These are phyloP conservation scores for Beauveria pseudobassiana DNA, from an alignment of 2,329 filamentous ascomycete species.

Conservation along the genomic window DNA sequence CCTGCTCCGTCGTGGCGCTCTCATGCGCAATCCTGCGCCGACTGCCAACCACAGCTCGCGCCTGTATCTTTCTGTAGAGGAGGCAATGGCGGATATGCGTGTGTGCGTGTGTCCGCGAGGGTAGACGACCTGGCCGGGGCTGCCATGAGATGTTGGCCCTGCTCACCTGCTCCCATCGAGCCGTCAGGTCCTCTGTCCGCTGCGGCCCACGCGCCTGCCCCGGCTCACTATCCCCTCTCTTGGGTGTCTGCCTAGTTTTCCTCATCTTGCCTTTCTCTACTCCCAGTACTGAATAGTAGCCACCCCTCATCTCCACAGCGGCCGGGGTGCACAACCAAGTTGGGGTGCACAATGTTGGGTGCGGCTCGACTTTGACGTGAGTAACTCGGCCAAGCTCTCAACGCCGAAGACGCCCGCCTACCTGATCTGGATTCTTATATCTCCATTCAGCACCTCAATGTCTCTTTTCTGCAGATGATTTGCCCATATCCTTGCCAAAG, in stretches of 20 bases:
- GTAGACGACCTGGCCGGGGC: background rate
- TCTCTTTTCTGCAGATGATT: background rate
- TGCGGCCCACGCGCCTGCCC: background rate
- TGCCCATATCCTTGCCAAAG: background rate
- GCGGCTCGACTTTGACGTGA: background rate
- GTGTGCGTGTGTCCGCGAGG: constrained; percentile 1
- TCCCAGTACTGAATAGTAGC: background rate
- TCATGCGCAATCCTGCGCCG: constrained; percentile 4
- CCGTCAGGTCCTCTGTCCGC: background rate
- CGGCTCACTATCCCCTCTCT: background rate
- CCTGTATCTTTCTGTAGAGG: background rate
- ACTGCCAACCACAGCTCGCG: constrained; percentile 1
- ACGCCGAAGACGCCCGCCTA: background rate
- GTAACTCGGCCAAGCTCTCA: background rate
- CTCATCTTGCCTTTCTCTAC: background rate
- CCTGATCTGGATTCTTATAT: constrained; percentile 9
- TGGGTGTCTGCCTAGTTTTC: background rate
- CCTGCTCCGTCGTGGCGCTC: background rate
- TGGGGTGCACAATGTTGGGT: background rate
- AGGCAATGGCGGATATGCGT: constrained; percentile 8
- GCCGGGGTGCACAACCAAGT: background rate
- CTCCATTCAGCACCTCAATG: background rate
- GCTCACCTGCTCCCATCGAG: constrained; percentile 11
- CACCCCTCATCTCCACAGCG: background rate
- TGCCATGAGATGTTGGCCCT: background rate